Base-by-base conservation (phyloP, 768 basidiomycete genomes). In the Pleurotus pulmonarius region DNA sequence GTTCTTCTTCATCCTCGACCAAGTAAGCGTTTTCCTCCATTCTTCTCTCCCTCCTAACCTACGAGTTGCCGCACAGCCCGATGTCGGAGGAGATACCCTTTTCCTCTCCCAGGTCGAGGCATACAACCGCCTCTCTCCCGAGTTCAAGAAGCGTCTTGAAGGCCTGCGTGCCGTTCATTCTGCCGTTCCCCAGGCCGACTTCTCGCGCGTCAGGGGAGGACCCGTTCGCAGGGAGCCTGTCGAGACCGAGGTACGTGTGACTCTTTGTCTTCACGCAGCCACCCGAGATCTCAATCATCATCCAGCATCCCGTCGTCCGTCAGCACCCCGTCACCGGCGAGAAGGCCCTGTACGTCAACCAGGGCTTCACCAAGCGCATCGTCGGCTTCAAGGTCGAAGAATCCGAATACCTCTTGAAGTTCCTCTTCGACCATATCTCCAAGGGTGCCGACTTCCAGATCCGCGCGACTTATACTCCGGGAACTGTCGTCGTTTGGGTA, bases 241-340 rank as follows among this genome's bases (percentile, higher is more conserved):
- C 5, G 76, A 80, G 60, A 71, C 72, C 16, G 73, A 74, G 69
- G 77, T 79, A 22, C 29, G 60, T 11, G 29, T 0, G 9, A 3
- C 59, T 37, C 20, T 46, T 54, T 41, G 22, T 58, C 58, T 34
- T 53, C 25, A 22, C 18, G 54, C 25, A 25, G 26, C 15, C 7
- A 34, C 34, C 53, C 15, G n/a, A 15, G 45, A 37, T 49, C 15
- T 51, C 38, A 11, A 56, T 2, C 25, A 20, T 49, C 40, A 45
- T 25, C 12, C 60, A 78, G 77, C 83, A 82, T 65, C 80, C 81
- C 4, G 53, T 83, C 61, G 82, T 85, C 57, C 78, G 83, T 56
- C 69, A 73, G 12, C 84, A 85, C 65, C 85, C 84, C 15, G 80
- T 78, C 1, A 86, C 85, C 0, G 82, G 82, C n/a, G 79, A 83